phyloP scores from a whole-genome alignment of 768 basidiomycete species.

The Collybiopsis confluens region DNA sequence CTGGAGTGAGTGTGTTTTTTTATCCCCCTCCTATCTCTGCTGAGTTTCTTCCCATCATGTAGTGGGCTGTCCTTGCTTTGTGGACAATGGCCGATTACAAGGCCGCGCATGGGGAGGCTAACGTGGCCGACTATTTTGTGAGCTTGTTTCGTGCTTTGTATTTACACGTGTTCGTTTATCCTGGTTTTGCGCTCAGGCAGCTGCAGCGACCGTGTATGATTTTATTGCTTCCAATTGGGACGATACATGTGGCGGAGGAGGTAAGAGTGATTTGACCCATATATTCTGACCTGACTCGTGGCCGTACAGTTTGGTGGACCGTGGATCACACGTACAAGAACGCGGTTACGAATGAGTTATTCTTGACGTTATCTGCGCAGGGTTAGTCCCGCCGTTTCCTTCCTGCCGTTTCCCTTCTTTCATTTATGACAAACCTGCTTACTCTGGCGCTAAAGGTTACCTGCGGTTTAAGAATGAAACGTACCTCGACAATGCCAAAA shows the following conservation, averaged over 20 bases:
- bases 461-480: conserved; percentile 29
- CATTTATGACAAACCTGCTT: no score
- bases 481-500: conserved; percentile 47
- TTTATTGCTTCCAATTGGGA: conserved; percentile 51
- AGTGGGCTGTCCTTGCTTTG: conserved; percentile 54
- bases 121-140: conserved; percentile 22
- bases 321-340: conserved; percentile 54
- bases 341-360: conserved; percentile 55
- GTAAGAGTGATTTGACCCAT: conserved; percentile 18
- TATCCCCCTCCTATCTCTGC: background rate
- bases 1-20: conserved; percentile 32
- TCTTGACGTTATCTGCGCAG: conserved; percentile 44
- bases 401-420: no score
- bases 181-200: conserved; percentile 26
- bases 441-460: no score
- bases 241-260: conserved; percentile 47
- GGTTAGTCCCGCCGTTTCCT: no score
- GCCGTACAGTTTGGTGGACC: conserved; percentile 51
- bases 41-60: background rate
- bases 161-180: no score
- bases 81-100: conserved; percentile 59
- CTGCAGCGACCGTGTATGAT: conserved; percentile 44
- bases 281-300: background rate
- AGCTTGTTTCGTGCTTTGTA: background rate
- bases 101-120: conserved; percentile 28